Percentiles rank a stretch among this genome's conserved stretches.
These are phyloP conservation scores for Talaromyces sp. DNA, from an alignment of 2,329 filamentous ascomycete genomes.

Conservation along the genomic window DNA sequence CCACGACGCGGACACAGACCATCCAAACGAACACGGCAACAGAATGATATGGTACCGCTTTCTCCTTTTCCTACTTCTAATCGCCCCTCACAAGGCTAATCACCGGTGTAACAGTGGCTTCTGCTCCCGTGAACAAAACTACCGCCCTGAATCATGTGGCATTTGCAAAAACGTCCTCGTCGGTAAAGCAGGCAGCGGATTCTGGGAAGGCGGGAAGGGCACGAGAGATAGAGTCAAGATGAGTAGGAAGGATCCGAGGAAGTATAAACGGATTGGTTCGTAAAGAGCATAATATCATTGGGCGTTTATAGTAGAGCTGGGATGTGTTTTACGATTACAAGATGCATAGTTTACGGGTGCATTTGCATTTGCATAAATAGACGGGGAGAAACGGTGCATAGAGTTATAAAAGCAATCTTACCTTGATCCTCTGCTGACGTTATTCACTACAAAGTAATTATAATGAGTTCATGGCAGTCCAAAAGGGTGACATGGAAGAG, in stretches of 20 bases:
- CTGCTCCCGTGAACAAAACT: conserved; percentile 77
- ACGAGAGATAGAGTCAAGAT: conserved; percentile 68
- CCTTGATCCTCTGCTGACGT: neutral
- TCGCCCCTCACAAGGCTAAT: neutral
- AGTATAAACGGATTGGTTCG: conserved; percentile 13
- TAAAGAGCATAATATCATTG: neutral
- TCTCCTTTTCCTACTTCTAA: neutral
- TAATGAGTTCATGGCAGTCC: too few relatives aligned
- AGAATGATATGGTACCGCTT: conserved; percentile 68
- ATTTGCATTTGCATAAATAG: neutral
- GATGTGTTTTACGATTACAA: neutral
- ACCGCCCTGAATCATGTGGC: conserved; percentile 68
- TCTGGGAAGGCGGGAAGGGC: conserved; percentile 84
- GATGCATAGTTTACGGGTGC: neutral
- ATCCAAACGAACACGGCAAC: conserved; percentile 75
- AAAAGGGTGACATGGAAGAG: too few relatives aligned
- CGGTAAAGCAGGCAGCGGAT: conserved; percentile 63
- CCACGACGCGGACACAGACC: conserved; percentile 67
- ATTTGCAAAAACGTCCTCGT: conserved; percentile 69
- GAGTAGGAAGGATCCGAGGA: conserved; percentile 59
- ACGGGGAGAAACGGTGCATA: neutral
- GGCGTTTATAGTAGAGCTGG: neutral
- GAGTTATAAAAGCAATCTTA: neutral
- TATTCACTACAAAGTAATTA: neutral
- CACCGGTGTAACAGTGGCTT: conserved; percentile 50